These are phyloP conservation scores for Lecanoromycetidae sp. DNA, from an alignment of 2,329 filamentous ascomycete genomes.

Conservation along the genomic window DNA sequence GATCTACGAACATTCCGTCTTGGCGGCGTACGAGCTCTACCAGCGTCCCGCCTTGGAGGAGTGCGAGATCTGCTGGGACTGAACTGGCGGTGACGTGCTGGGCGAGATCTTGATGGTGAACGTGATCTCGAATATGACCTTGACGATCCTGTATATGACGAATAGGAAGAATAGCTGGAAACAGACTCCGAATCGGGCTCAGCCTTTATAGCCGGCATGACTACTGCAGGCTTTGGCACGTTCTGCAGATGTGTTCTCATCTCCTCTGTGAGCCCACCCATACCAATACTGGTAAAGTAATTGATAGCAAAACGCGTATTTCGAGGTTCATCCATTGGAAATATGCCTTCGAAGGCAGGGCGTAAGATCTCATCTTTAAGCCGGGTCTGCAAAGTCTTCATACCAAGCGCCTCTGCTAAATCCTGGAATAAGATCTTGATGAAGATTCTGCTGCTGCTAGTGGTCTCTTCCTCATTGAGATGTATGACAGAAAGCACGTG, in stretches of 20 bases:
- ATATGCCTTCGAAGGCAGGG: conserved; percentile 69
- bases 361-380: conserved; percentile 68
- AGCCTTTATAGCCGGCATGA: conserved; percentile 45
- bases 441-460: conserved; percentile 91
- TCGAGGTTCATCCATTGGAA: conserved; percentile 76
- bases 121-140: conserved; percentile 34
- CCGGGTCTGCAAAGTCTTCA: conserved; percentile 63
- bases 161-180: conserved; percentile 67
- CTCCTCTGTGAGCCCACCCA: conserved; percentile 86
- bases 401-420: conserved; percentile 71
- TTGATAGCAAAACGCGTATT: conserved; percentile 97
- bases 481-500: conserved; percentile 75
- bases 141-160: conserved; percentile 27
- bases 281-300: conserved; percentile 96
- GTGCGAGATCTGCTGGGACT: conserved; percentile 13
- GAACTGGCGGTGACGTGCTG: conserved; percentile 4
- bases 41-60: conserved; percentile 4
- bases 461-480: conserved; percentile 93
- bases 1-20: conserved; percentile 11
- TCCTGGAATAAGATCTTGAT: conserved; percentile 97
- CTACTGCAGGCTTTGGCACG: conserved; percentile 70
- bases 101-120: conserved; percentile 30
- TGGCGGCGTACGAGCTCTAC: conserved; percentile 7
- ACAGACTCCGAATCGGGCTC: conserved; percentile 52
- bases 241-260: conserved; percentile 88